Base-by-base conservation (phyloP, 176 grass and related monocot species). In the Metroxylon sagu region DNA sequence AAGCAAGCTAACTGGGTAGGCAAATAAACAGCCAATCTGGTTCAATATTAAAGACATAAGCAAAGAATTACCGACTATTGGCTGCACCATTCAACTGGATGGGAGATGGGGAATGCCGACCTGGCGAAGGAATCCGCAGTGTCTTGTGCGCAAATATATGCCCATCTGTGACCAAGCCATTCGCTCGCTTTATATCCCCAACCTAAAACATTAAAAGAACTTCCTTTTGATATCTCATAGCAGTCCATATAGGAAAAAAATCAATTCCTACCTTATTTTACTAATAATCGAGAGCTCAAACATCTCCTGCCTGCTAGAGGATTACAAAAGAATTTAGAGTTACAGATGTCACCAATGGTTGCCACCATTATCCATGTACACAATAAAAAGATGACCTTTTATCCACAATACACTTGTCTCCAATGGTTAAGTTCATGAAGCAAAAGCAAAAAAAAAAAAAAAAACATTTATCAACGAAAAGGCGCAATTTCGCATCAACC, bases 121-220 rank as follows among this genome's bases (percentile, higher is more conserved):
- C 86, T 16, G 75, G 78, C 6, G 85, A 63, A 61, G 92, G 92
- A 72, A 96, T 96, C 53, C 76, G 67, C 83, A 96, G 77, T 8
- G 81, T 68, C 49, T 85, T 96, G 75, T 78, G 92, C 0, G 92
- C 92, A 65, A 85, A 96, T 86, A 96, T 96, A 70, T 96, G 87
- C 25, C 67, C 70, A 59, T 96, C 92, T 35, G 48, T 96, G 19
- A 76, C 77, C 27, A 96, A 81, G 68, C 71, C 26, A 29, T 96
- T 96, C 35, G 77, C 75, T 70, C 87, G 78, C 74, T 90, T 96
- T 61, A 96, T 90, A 66, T 96, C 86, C 23, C 86, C 79, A 54
- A 96, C 87, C 92, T 96, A 59, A 56, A 73, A 48, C 43, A 25
- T 52, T 31, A 16, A 61, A 72, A 48, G 16, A 39, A 31, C 14